Evolutionary conservation across 106 monocot species (phyloP), one percentile per base, ranked within the genome.

Genomic region (Dactylorhiza incarnata): DNA sequence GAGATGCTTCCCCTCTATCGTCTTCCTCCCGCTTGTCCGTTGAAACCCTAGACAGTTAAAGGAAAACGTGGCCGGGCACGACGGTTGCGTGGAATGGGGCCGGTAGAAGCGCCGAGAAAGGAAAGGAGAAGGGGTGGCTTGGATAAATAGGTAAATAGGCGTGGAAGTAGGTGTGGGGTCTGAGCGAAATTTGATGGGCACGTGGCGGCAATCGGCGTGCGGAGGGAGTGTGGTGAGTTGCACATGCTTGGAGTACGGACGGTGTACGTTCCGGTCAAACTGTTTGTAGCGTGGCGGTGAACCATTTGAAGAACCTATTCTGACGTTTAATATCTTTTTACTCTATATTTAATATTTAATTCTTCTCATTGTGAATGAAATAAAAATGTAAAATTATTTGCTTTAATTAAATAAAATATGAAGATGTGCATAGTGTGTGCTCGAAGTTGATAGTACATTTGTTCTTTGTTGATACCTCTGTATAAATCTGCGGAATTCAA

Each of bases 161-260:
- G 44, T 6, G 1, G 44, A 6, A 5, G 2, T n/a, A n/a, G 45
- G 68, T 0, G 69, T 17, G 66, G 66, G 66, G 58, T 58, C 26
- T n/a, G 69, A 6, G 0, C 0, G 69, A 45, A 45, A 16, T 45
- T 69, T 69, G 69, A 69, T 17, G 45, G 17, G 17, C 69, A 69
- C 26, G 69, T 25, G 69, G 45, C 5, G 45, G 3, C 4, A 44
- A 69, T 69, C 69, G 43, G 69, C 43, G 16, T 43, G 69, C 15
- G 69, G 3, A 17, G 4, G 2, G 43, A 45, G 0, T 9, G 24
- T 17, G 12, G 45, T 45, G n/a, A 45, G 43, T 69, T 69, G 16
- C 69, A 69, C 69, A 44, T 69, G 69, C 17, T 11, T 14, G 69
- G 9, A 14, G 44, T 69, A 69, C 69, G 17, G 69, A 69, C 43